A percentile compares a stretch with the other conserved stretches of the same genome.
Conservation (phyloP, 768 basidiomycete species). For the Phallus indusiatus region DNA sequence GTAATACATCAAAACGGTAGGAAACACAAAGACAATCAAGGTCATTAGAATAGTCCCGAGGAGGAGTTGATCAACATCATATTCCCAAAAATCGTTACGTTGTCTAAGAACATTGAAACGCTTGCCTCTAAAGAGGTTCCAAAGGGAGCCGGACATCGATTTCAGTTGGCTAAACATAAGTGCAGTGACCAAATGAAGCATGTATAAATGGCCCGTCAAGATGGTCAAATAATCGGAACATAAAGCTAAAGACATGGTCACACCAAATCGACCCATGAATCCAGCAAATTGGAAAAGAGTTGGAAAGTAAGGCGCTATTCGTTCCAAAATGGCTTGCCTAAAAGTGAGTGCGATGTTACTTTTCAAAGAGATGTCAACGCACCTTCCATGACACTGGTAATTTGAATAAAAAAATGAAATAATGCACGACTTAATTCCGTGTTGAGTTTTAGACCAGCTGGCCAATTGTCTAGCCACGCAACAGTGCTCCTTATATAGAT, state of each 20-base stretch:
- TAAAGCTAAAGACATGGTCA: conserved; percentile 59
- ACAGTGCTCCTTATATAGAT: conserved; percentile 43
- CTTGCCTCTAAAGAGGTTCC: conserved; percentile 93
- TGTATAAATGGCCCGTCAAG: conserved; percentile 60
- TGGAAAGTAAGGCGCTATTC: conserved; percentile 26
- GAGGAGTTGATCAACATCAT: conserved; percentile 89
- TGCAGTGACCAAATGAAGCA: conserved; percentile 58
- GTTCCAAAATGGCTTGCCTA: conserved; percentile 20
- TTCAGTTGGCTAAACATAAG: conserved; percentile 54
- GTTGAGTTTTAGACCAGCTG: conserved; percentile 92
- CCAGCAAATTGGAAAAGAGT: conserved; percentile 23
- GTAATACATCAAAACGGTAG: conserved; percentile 84
- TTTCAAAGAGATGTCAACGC: conserved; percentile 20
- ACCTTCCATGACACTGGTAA: conserved; percentile 70
- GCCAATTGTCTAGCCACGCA: conserved; percentile 90
- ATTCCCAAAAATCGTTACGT: conserved; percentile 84
- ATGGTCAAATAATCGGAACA: conserved; percentile 56
- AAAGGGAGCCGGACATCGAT: conserved; percentile 53
- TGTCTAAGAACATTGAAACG: conserved; percentile 79
- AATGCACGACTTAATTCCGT: conserved; percentile 86
- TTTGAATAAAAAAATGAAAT: conserved; percentile 55
- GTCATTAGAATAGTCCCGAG: conserved; percentile 89
- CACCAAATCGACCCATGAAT: conserved; percentile 22
- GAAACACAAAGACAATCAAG: conserved; percentile 67
- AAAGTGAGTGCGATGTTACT: conserved; percentile 10